Percentiles rank a stretch among this genome's conserved stretches.
Evolutionary conservation across 257 asterid genomes (phyloP).

Genomic region (Solanum sparsipilum): DNA sequence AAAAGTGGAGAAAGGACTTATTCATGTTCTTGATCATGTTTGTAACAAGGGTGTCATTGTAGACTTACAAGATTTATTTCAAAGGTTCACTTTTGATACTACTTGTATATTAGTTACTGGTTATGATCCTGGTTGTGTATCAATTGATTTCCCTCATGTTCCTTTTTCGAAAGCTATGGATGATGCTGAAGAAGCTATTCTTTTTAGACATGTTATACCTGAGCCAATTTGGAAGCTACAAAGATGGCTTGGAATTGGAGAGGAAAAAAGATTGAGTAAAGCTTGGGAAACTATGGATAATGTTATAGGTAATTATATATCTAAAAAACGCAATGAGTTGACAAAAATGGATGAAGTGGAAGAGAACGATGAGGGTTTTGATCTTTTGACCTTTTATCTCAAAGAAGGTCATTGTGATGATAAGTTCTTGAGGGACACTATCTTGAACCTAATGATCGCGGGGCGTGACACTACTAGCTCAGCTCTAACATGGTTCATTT

Average conservation of each 20-base stretch:
- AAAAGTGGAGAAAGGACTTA: slow-evolving; percentile 28
- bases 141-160: slow-evolving; percentile 35
- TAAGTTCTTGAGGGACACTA: slow-evolving; percentile 39
- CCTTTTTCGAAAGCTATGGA: slow-evolving; percentile 60
- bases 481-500: slow-evolving; percentile 55
- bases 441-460: slow-evolving; percentile 49
- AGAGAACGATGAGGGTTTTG: slow-evolving; percentile 16
- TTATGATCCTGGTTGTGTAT: slow-evolving; percentile 52
- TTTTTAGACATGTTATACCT: slow-evolving; percentile 43
- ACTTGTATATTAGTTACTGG: slow-evolving; percentile 49
- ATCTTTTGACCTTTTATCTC: slow-evolving; percentile 42
- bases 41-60: slow-evolving; percentile 4
- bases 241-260: slow-evolving; percentile 29
- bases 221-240: slow-evolving; percentile 35
- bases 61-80: slow-evolving; percentile 55
- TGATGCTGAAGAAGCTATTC: slow-evolving; percentile 50
- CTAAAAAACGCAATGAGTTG: slow-evolving; percentile 30
- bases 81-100: slow-evolving; percentile 47
- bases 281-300: slow-evolving; percentile 34
- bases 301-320: slow-evolving; percentile 31
- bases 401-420: slow-evolving; percentile 20
- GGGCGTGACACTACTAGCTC: slow-evolving; percentile 65
- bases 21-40: slow-evolving; percentile 40
- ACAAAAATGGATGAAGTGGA: neutral
- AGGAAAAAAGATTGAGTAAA: slow-evolving; percentile 18